phyloP scores from a whole-genome alignment of 2,329 filamentous ascomycete genomes.

The Knoxdaviesia capensis region DNA sequence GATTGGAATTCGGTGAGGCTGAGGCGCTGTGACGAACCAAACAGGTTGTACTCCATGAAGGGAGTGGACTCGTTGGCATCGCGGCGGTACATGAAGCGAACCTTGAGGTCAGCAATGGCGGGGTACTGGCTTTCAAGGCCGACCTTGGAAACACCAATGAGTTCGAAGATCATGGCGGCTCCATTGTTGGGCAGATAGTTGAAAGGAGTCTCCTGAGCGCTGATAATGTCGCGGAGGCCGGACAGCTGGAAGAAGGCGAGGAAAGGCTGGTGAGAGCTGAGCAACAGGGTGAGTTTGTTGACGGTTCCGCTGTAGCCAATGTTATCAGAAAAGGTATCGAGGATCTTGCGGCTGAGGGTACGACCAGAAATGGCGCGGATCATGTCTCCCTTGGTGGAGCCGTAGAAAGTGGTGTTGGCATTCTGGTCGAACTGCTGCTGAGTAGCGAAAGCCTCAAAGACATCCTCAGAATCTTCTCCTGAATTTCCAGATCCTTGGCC shows the following conservation, averaged over 20 bases:
- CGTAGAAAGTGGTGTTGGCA: conserved; percentile 38
- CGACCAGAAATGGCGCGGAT: conserved; percentile 31
- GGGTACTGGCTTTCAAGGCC: conserved; percentile 11
- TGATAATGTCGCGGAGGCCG: conserved; percentile 25
- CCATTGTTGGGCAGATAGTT: conserved; percentile 42
- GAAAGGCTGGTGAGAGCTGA: conserved; percentile 34
- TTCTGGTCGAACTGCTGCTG: conserved; percentile 39
- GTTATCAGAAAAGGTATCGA: conserved; percentile 20
- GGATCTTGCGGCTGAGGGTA: conserved; percentile 25
- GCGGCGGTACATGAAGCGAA: conserved; percentile 37
- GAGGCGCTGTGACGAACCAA: conserved; percentile 16
- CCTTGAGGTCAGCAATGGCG: conserved; percentile 18
- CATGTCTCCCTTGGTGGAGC: conserved; percentile 14
- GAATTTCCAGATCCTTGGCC: not conserved
- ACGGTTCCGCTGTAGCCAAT: conserved; percentile 16
- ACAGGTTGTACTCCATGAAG: conserved; percentile 19
- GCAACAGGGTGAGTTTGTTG: conserved; percentile 29
- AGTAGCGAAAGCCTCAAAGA: conserved; percentile 45
- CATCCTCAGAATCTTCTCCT: conserved; percentile 10
- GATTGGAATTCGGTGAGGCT: conserved; percentile 17
- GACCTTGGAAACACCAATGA: conserved; percentile 15
- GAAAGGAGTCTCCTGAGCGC: conserved; percentile 9
- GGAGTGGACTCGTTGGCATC: conserved; percentile 16
- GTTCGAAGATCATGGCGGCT: conserved; percentile 55
- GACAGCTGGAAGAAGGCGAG: conserved; percentile 32